phyloP scores from a whole-genome alignment of 2,329 filamentous ascomycete species.

The Didymellaceae sp. region DNA sequence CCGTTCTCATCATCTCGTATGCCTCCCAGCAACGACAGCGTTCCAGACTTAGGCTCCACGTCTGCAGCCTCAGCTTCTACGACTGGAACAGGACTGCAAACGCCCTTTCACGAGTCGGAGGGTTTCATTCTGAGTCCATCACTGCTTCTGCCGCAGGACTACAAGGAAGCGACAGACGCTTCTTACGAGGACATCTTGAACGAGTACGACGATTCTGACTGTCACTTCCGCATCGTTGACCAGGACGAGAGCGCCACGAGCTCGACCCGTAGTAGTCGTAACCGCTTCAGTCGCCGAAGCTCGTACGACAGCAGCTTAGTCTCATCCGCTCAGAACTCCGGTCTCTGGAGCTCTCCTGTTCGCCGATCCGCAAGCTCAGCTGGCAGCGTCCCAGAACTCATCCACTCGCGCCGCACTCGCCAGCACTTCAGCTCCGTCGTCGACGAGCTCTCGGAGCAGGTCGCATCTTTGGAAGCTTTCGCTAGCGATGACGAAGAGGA shows the following conservation, averaged over 20 bases:
- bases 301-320: constrained; percentile 64
- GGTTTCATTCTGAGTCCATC: constrained; percentile 50
- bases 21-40: constrained; percentile 33
- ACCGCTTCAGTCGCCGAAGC: constrained; percentile 62
- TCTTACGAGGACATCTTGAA: constrained; percentile 48
- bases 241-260: constrained; percentile 49
- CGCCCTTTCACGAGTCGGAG: constrained; percentile 36
- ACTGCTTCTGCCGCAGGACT: constrained; percentile 44
- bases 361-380: constrained; percentile 48
- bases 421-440: constrained; percentile 41
- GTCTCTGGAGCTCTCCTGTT: constrained; percentile 43
- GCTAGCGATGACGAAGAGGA: constrained; percentile 40
- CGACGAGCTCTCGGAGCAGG: constrained; percentile 43
- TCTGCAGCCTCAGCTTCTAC: constrained; percentile 47
- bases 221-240: constrained; percentile 55
- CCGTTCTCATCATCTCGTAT: constrained; percentile 39
- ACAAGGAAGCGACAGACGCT: constrained; percentile 44
- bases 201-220: constrained; percentile 55
- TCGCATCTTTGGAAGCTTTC: constrained; percentile 34
- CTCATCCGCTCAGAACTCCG: constrained; percentile 47
- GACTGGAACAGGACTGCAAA: constrained; percentile 33
- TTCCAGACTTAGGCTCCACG: constrained; percentile 44
- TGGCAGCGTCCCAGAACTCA: constrained; percentile 48
- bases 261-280: constrained; percentile 57
- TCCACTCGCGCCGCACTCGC: constrained; percentile 43